A percentile compares a stretch with the other conserved stretches of the same genome.
phyloP scores from a whole-genome alignment of 2,329 filamentous ascomycete species.

The Ambrosiella cleistominuta region DNA sequence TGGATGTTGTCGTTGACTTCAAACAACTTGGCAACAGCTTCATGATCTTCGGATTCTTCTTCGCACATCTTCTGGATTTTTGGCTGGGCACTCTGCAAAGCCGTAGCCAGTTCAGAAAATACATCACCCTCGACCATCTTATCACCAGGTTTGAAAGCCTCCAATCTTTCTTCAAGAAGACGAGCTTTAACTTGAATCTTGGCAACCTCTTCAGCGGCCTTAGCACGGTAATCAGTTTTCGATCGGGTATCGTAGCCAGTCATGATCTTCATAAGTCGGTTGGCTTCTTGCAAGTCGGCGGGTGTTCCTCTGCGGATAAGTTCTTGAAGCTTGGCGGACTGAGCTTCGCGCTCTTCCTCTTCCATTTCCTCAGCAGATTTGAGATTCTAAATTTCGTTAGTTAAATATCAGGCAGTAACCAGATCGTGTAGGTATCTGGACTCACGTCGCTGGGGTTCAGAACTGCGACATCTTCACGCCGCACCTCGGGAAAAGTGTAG shows the following conservation, averaged over 20 bases:
- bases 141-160: slow-evolving; percentile 67
- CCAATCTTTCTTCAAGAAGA: slow-evolving; percentile 80
- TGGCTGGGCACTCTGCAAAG: slow-evolving; percentile 82
- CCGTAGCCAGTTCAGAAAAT: slow-evolving; percentile 69
- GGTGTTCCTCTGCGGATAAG: slow-evolving; percentile 82
- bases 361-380: slow-evolving; percentile 98
- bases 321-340: slow-evolving; percentile 96
- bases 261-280: slow-evolving; percentile 98
- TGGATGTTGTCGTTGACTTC: slow-evolving; percentile 99
- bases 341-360: slow-evolving; percentile 82
- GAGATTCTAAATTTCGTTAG: slow-evolving; percentile 45
- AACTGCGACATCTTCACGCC: slow-evolving; percentile 85
- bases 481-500: slow-evolving; percentile 84
- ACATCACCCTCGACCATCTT: slow-evolving; percentile 51
- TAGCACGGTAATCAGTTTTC: slow-evolving; percentile 95
- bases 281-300: slow-evolving; percentile 89
- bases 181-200: slow-evolving; percentile 93
- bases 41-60: slow-evolving; percentile 91
- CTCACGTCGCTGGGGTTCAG: slow-evolving; percentile 90
- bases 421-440: slow-evolving; percentile 15
- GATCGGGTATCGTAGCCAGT: slow-evolving; percentile 87
- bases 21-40: slow-evolving; percentile 84
- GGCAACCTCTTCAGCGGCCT: slow-evolving; percentile 84
- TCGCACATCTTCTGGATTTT: slow-evolving; percentile 99
- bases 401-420: not conserved